Evolutionary conservation across 768 basidiomycete genomes (phyloP).

Genomic region (Suillus variegatus): DNA sequence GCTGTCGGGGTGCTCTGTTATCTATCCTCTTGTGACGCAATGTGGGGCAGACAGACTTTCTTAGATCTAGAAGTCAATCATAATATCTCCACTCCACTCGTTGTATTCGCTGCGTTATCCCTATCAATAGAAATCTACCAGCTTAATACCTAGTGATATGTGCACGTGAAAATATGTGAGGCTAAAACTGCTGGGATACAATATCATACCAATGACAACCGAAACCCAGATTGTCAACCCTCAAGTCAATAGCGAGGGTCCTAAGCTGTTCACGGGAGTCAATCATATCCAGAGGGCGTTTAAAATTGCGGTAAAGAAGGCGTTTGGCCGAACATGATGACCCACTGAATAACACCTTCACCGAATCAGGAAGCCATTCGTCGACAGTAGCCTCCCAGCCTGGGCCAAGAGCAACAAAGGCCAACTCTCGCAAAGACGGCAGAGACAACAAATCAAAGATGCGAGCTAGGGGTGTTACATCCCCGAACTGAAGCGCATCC

Average conservation of each 20-base stretch:
- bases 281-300: neutral
- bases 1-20: neutral
- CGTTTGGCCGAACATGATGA: slow-evolving; percentile 1
- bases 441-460: slow-evolving; percentile 25
- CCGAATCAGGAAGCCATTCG: slow-evolving; percentile 18
- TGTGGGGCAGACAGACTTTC: neutral
- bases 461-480: slow-evolving; percentile 16
- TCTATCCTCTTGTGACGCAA: neutral
- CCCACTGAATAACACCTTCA: neutral
- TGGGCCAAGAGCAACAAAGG: slow-evolving; percentile 11
- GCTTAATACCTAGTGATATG: slow-evolving; percentile 1
- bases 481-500: slow-evolving; percentile 23
- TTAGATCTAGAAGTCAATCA: slow-evolving; percentile 3
- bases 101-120: neutral
- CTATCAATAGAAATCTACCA: neutral
- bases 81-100: slow-evolving; percentile 6
- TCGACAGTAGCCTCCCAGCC: neutral
- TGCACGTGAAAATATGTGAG: neutral
- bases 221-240: neutral
- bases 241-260: neutral
- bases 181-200: too few relatives aligned
- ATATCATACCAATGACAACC: slow-evolving; percentile 2
- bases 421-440: slow-evolving; percentile 19
- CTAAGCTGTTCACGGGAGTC: neutral
- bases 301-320: slow-evolving; percentile 2